Evolutionary conservation across 2,329 filamentous ascomycete genomes (phyloP), one percentile per base, ranked within the genome.

Genomic region (Pseudogymnoascus sp.): DNA sequence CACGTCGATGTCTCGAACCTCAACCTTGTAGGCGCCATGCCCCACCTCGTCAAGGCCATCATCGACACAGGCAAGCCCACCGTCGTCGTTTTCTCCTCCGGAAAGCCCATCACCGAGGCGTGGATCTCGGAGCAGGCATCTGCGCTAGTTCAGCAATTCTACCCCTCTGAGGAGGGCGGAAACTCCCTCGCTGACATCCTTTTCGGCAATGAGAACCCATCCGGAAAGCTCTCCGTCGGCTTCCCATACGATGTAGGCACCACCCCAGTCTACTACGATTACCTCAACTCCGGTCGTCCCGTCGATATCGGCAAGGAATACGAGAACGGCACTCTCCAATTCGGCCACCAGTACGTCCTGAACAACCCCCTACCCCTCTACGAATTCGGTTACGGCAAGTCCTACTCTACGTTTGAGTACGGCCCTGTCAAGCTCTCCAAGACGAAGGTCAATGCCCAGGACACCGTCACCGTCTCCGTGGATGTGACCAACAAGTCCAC

Each of bases 261-360:
- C 1, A 78, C 86, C 0, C 89, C 89, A 0, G 79, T 88, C 62
- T 90, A 87, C 77, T 91, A 91, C 72, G 87, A 91, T 71, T 87
- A 89, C 73, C 77, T 88, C 54, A 90, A 90, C 75, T 88, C 85
- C 0, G 87, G 82, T 0, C 96, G 95, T 75, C 93, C 90, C 0
- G 88, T 95, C 48, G 87, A 86, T 71, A 79, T 80, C 0, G 80
- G 89, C 3, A 79, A 83, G 13, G 90, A 93, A 72, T 93, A 93
- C 69, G 90, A 92, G 0, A 84, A 86, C 0, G 85, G 83, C 4
- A 88, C 83, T 0, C 77, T 96, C 0, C 90, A 90, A 71, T 86
- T 96, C 68, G 93, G 96, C 77, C 96, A 96, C 77, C 87, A 92
- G 25, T 85, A 93, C 75, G 92, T 96, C 68, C 90, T 96, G 78